Evolutionary conservation across 2,329 filamentous ascomycete genomes (phyloP).

Genomic region (Arachnomyces sp.): DNA sequence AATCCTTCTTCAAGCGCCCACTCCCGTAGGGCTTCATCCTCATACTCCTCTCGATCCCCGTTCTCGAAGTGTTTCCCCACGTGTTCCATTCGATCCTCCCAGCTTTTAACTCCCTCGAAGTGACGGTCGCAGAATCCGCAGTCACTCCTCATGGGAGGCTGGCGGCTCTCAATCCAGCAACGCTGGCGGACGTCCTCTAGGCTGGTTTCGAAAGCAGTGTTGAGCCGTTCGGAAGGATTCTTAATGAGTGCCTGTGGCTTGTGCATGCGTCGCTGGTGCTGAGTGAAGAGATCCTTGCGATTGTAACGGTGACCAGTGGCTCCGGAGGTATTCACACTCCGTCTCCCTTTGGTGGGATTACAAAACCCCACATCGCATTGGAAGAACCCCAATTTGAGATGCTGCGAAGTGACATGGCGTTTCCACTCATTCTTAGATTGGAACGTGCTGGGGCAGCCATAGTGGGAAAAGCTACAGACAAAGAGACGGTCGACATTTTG

Average conservation of each 20-base stretch:
- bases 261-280: constrained; percentile 85
- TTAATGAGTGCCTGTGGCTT: constrained; percentile 37
- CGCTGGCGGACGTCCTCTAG: constrained; percentile 50
- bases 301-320: constrained; percentile 57
- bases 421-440: constrained; percentile 93
- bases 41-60: constrained; percentile 24
- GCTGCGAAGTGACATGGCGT: constrained; percentile 73
- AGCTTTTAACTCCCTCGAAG: constrained; percentile 59
- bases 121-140: constrained; percentile 50
- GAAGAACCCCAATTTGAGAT: constrained; percentile 68
- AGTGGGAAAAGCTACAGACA: constrained; percentile 69
- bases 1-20: constrained; percentile 34
- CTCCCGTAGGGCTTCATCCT: constrained; percentile 34
- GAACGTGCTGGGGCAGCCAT: constrained; percentile 67
- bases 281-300: constrained; percentile 84
- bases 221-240: constrained; percentile 20
- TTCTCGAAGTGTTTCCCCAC: constrained; percentile 74
- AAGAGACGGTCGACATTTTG: constrained; percentile 46
- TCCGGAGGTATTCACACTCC: constrained; percentile 4
- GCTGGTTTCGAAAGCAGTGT: constrained; percentile 41
- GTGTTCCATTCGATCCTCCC: constrained; percentile 84
- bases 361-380: constrained; percentile 62
- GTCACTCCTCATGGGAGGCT: constrained; percentile 55
- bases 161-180: constrained; percentile 56
- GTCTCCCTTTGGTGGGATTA: constrained; percentile 21